Conservation (phyloP, 805 yeast species). For the Metschnikowia corniflorae region DNA sequence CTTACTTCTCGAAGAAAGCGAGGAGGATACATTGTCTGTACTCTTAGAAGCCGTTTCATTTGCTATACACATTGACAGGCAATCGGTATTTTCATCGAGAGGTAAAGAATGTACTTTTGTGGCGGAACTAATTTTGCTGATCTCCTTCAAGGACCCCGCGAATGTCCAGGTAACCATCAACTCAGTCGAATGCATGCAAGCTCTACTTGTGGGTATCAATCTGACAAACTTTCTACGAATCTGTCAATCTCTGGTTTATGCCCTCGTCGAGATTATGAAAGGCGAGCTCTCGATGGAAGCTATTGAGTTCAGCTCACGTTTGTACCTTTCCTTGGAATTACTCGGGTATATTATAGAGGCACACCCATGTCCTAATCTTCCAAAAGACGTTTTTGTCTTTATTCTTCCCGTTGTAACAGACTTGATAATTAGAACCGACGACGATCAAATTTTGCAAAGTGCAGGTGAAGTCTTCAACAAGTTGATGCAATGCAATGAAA, state of each 20-base stretch:
- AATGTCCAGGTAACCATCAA: slow-evolving; percentile 68
- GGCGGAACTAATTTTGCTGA: slow-evolving; percentile 54
- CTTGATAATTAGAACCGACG: slow-evolving; percentile 47
- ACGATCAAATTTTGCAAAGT: slow-evolving; percentile 72
- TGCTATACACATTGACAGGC: slow-evolving; percentile 40
- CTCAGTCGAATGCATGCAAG: slow-evolving; percentile 64
- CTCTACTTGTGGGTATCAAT: slow-evolving; percentile 49
- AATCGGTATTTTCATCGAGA: slow-evolving; percentile 10
- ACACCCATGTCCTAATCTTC: slow-evolving; percentile 35
- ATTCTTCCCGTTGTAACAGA: slow-evolving; percentile 43
- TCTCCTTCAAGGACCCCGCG: slow-evolving; percentile 70
- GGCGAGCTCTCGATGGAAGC: slow-evolving; percentile 20
- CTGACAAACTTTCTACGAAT: slow-evolving; percentile 42
- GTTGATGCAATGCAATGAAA: slow-evolving; percentile 45
- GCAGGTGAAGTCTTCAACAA: slow-evolving; percentile 72
- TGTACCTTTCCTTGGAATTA: slow-evolving; percentile 56
- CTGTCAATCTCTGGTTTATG: slow-evolving; percentile 53
- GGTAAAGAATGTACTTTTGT: slow-evolving; percentile 28
- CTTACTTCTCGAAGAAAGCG: slow-evolving; percentile 55
- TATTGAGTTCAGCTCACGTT: slow-evolving; percentile 56
- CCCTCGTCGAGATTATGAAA: slow-evolving; percentile 36
- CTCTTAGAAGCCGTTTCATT: slow-evolving; percentile 66
- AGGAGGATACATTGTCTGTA: slow-evolving; percentile 76
- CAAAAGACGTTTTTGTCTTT: slow-evolving; percentile 38
- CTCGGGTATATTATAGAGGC: slow-evolving; percentile 49